Evolutionary conservation across 1,139 yeast genomes (phyloP).

Genomic region (Saccharomyces hybrid): DNA sequence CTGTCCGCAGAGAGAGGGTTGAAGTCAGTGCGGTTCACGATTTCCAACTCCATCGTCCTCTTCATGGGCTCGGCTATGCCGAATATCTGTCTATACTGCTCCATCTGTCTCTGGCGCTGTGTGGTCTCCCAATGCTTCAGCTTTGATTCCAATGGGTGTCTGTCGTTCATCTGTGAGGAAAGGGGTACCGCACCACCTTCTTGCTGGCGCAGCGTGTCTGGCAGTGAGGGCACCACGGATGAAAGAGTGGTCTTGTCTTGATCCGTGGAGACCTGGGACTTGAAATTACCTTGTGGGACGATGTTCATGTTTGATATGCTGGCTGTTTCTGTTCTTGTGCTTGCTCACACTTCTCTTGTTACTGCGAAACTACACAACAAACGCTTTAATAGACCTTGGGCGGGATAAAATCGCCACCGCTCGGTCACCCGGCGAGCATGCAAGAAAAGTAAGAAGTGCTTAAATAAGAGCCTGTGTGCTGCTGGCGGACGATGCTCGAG

Average conservation of each 20-base stretch:
- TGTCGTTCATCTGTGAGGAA: slow-evolving; percentile 64
- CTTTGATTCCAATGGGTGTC: slow-evolving; percentile 82
- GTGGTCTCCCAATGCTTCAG: slow-evolving; percentile 73
- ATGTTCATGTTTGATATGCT: slow-evolving; percentile 17
- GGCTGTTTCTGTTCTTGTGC: not conserved
- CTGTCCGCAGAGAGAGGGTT: slow-evolving; percentile 47
- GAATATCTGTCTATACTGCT: slow-evolving; percentile 70
- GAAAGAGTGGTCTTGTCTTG: slow-evolving; percentile 6
- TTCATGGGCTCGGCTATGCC: slow-evolving; percentile 81
- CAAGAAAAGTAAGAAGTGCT: not conserved
- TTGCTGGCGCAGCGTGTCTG: slow-evolving; percentile 30
- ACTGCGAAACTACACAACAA: not conserved
- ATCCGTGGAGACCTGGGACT: slow-evolving; percentile 22
- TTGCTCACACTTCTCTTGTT: too few species aligned
- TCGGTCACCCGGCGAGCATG: not conserved
- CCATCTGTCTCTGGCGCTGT: slow-evolving; percentile 62
- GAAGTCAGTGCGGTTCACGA: slow-evolving; percentile 62
- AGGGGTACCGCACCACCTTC: slow-evolving; percentile 34
- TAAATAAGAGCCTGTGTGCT: not conserved
- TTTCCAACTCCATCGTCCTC: slow-evolving; percentile 73
- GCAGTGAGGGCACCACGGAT: slow-evolving; percentile 26
- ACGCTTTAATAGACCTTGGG: not conserved
- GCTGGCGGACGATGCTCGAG: not conserved
- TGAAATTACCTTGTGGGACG: slow-evolving; percentile 22
- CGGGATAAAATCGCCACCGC: not conserved